Conservation (phyloP, 768 basidiomycete genomes). For the Boletus barrowsii region DNA sequence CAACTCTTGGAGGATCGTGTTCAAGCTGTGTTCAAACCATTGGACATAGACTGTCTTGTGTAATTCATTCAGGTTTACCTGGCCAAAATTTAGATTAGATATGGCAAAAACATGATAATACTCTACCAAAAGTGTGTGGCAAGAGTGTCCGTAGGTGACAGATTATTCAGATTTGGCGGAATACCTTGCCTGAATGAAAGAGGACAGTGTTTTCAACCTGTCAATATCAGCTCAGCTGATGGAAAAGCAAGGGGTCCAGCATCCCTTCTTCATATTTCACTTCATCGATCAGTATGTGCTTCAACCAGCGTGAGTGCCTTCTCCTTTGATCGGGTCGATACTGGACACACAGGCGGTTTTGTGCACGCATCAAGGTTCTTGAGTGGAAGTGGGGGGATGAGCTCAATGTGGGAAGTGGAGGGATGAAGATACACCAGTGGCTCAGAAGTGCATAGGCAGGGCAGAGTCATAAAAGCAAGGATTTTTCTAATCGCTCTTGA, state of each 20-base stretch:
- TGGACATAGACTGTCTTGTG: constrained; percentile 55
- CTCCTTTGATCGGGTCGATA: constrained; percentile 34
- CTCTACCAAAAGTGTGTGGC: constrained; percentile 64
- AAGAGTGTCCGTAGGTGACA: constrained; percentile 40
- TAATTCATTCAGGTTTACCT: constrained; percentile 57
- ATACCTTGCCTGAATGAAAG: constrained; percentile 38
- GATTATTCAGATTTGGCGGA: constrained; percentile 35
- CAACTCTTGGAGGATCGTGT: constrained; percentile 59
- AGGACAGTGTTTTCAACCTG: constrained; percentile 66
- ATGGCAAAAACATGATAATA: background rate
- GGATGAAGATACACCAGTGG: no score
- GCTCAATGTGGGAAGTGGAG: no score
- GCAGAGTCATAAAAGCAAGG: no score
- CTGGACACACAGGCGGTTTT: constrained; percentile 11
- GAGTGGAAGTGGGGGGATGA: no score
- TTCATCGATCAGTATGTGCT: constrained; percentile 41
- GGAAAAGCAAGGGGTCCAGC: background rate
- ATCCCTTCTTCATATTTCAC: constrained; percentile 42
- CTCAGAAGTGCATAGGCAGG: no score
- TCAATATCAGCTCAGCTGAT: background rate
- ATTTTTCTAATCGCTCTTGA: no score
- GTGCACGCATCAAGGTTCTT: constrained; percentile 16
- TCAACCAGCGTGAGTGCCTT: constrained; percentile 35
- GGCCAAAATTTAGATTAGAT: background rate
- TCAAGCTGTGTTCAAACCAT: constrained; percentile 71